Base-by-base conservation (phyloP, 2,329 filamentous ascomycete genomes). In the Penicillium sclerotiorum region DNA sequence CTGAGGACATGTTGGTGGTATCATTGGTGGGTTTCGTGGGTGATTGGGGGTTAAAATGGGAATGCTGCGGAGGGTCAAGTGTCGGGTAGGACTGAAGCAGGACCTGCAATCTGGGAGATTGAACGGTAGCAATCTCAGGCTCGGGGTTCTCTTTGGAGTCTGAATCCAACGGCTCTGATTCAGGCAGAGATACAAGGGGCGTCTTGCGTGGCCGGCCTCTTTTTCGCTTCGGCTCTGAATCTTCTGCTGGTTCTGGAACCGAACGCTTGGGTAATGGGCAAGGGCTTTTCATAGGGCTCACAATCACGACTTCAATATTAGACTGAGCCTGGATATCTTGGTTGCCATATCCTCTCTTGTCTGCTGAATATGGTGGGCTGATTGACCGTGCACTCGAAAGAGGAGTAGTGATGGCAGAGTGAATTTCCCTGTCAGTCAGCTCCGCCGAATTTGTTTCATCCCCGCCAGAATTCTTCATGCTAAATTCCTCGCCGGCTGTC, bases 141-240 rank as follows among this genome's bases (percentile, higher is more conserved):
- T 43, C 27, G n/a, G 18, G 17, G n/a, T n/a, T n/a, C n/a, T n/a
- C n/a, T n/a, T n/a, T n/a, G n/a, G n/a, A n/a, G n/a, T n/a, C n/a
- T n/a, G n/a, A n/a, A n/a, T n/a, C n/a, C n/a, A n/a, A n/a, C n/a
- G n/a, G n/a, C n/a, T 36, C 20, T 4, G 25, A 9, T 13, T 28
- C 25, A 28, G 25, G 25, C 6, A 13, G 13, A 28, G 25, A 13
- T 20, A n/a, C 45, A 39, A 32, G 40, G 30, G 15, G 47, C 5
- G 17, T 22, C 25, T 45, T 50, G 23, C 13, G 38, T 7, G 52
- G 50, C 15, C 47, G 46, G 12, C 59, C 56, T 28, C 49, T 47
- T 38, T 48, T 52, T 9, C 56, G 53, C 43, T 62, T 62, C 13
- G 45, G 27, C 30, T 52, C 47, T n/a, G 59, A 46, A n/a, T 59